Evolutionary conservation across 352 stramenopile genomes (phyloP).

Genomic region (Phytophthora hybrid): DNA sequence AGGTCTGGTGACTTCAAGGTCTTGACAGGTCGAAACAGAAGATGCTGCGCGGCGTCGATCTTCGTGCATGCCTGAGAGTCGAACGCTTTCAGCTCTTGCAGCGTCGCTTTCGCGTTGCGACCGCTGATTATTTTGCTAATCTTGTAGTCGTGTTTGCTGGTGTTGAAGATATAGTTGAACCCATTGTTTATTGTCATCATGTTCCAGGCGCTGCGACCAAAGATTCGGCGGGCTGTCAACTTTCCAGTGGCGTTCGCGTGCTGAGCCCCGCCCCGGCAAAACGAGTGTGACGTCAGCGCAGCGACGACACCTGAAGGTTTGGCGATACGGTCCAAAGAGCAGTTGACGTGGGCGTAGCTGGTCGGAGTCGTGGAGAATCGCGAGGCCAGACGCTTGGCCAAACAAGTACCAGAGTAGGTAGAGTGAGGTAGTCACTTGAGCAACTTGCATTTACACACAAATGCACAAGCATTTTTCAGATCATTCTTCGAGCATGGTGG

Average conservation of each 20-base stretch:
- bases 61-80: neutral
- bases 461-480: constrained; percentile 5
- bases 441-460: constrained; percentile 3
- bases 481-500: neutral
- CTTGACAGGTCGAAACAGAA: neutral
- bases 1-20: neutral
- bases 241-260: neutral
- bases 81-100: neutral
- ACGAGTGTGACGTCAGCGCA: neutral
- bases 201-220: neutral
- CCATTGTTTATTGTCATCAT: neutral
- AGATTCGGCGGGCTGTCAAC: neutral
- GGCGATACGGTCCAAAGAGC: no score
- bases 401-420: constrained; percentile 35
- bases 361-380: no score
- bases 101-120: neutral
- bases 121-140: neutral
- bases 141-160: neutral
- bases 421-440: neutral
- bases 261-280: neutral
- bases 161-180: neutral
- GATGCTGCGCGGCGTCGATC: no score
- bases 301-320: neutral
- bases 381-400: neutral
- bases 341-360: no score